phyloP scores from a whole-genome alignment of 805 yeast species.

The Priceomyces castillae region DNA sequence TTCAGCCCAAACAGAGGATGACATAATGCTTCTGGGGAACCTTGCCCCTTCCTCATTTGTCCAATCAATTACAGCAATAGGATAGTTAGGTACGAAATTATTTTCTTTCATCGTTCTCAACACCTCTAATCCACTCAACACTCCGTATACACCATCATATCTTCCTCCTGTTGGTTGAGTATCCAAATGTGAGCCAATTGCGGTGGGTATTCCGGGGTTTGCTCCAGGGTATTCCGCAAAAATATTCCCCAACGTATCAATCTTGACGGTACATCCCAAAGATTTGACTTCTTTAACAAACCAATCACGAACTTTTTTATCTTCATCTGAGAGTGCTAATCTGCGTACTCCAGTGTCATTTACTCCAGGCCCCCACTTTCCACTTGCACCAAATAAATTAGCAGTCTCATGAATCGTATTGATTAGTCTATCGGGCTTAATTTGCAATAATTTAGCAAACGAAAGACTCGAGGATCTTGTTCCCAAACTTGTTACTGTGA shows the following conservation, averaged over 20 bases:
- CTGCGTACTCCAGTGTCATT: slow-evolving; percentile 1
- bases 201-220: slow-evolving; percentile 53
- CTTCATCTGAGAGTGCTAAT: slow-evolving; percentile 1
- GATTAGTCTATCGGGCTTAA: slow-evolving; percentile 35
- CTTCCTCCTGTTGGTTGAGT: slow-evolving; percentile 80
- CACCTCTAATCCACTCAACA: slow-evolving; percentile 63
- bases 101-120: slow-evolving; percentile 62
- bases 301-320: slow-evolving; percentile 1
- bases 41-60: slow-evolving; percentile 80
- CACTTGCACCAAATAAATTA: slow-evolving; percentile 55
- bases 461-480: not conserved
- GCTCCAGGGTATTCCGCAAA: slow-evolving; percentile 64
- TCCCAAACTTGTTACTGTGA: too few relatives aligned
- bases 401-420: slow-evolving; percentile 64
- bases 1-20: slow-evolving; percentile 68
- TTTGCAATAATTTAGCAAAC: not conserved
- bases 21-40: slow-evolving; percentile 64
- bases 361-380: slow-evolving; percentile 52
- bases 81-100: slow-evolving; percentile 57
- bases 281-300: slow-evolving; percentile 37
- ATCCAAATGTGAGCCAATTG: slow-evolving; percentile 70
- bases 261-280: slow-evolving; percentile 55
- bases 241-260: slow-evolving; percentile 68
- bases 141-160: slow-evolving; percentile 72
- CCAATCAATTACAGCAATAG: slow-evolving; percentile 67